phyloP scores from a whole-genome alignment of 805 yeast species.

The Starmerella floricola region DNA sequence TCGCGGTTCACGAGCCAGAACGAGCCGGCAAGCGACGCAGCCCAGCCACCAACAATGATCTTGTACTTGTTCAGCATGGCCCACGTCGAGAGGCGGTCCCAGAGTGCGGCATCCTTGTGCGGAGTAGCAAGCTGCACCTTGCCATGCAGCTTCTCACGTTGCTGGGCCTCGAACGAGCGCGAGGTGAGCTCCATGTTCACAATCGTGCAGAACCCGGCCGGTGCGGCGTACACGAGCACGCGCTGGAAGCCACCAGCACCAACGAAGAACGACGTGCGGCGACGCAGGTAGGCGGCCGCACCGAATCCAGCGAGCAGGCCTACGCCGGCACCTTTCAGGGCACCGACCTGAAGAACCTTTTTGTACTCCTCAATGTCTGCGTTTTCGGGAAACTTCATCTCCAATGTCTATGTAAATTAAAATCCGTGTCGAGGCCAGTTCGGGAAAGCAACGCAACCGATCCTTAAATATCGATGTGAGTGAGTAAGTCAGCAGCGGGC shows the following conservation, averaged over 20 bases:
- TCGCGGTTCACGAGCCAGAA: slow-evolving; percentile 67
- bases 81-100: slow-evolving; percentile 3
- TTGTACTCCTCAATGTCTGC: slow-evolving; percentile 60
- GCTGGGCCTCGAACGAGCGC: slow-evolving; percentile 46
- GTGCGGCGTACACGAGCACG: slow-evolving; percentile 56
- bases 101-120: slow-evolving; percentile 2
- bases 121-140: not conserved
- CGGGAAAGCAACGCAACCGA: too few species aligned
- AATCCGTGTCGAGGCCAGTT: not conserved
- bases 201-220: slow-evolving; percentile 50
- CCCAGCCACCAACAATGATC: slow-evolving; percentile 66
- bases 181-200: slow-evolving; percentile 65
- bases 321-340: slow-evolving; percentile 41
- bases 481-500: too few species aligned
- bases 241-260: slow-evolving; percentile 27
- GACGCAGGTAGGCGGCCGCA: slow-evolving; percentile 37
- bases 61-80: slow-evolving; percentile 22
- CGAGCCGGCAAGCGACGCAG: slow-evolving; percentile 66
- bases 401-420: not conserved
- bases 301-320: slow-evolving; percentile 51
- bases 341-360: slow-evolving; percentile 48
- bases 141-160: slow-evolving; percentile 36
- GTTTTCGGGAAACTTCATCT: slow-evolving; percentile 53
- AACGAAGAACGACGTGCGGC: slow-evolving; percentile 26
- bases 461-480: too few species aligned